These are phyloP conservation scores for Urtica urens DNA, from an alignment of 306 rosid species.

Conservation along the genomic window DNA sequence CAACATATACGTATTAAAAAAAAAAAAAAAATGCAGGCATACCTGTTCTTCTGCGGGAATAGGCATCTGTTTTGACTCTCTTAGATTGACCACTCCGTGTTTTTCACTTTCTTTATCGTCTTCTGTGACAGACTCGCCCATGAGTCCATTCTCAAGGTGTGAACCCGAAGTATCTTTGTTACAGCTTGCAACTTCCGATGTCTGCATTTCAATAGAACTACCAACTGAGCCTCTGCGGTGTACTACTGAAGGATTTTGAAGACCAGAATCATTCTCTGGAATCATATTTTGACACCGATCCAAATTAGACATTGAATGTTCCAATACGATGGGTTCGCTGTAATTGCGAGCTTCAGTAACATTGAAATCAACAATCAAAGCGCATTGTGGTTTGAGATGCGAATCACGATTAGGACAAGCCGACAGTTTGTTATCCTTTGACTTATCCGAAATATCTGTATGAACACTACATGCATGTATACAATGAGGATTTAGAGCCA, in stretches of 20 bases:
- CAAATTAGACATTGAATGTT: slow-evolving; percentile 19
- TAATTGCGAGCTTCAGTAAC: slow-evolving; percentile 12
- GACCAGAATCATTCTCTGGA: slow-evolving; percentile 20
- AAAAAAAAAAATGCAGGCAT: slow-evolving; percentile 3
- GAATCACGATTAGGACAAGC: slow-evolving; percentile 29
- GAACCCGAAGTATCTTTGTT: slow-evolving; percentile 33
- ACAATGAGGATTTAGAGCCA: slow-evolving; percentile 20
- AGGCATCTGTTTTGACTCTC: slow-evolving; percentile 20
- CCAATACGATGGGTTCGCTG: slow-evolving; percentile 19
- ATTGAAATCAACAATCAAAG: slow-evolving; percentile 12
- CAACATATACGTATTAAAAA: too few species aligned
- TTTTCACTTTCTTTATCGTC: slow-evolving; percentile 19
- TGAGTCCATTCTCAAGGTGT: slow-evolving; percentile 25
- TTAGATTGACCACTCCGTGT: slow-evolving; percentile 18
- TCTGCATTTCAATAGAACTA: slow-evolving; percentile 32
- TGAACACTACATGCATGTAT: slow-evolving; percentile 13
- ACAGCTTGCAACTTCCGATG: slow-evolving; percentile 46
- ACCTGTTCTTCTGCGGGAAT: slow-evolving; percentile 22
- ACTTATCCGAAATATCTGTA: slow-evolving; percentile 21
- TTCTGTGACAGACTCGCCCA: slow-evolving; percentile 28
- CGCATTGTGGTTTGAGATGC: slow-evolving; percentile 16
- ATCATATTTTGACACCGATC: slow-evolving; percentile 17
- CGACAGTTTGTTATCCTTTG: slow-evolving; percentile 26
- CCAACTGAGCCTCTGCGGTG: slow-evolving; percentile 25
- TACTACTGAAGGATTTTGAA: slow-evolving; percentile 17